Evolutionary conservation across 192 early-diverging fungal genomes (phyloP).

Genomic region (Geranomyces michiganensis): DNA sequence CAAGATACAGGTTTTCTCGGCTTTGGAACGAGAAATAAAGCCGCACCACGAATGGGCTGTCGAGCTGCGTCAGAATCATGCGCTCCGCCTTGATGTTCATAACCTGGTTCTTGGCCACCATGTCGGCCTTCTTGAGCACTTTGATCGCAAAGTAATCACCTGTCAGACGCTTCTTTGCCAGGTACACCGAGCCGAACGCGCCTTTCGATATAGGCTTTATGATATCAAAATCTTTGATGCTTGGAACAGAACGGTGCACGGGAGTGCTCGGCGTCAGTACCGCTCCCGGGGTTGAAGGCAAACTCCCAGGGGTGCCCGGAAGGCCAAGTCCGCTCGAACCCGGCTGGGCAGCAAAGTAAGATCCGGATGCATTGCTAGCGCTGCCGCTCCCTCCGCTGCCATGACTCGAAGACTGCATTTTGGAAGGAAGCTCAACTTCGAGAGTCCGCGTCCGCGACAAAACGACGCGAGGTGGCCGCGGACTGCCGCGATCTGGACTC

Average conservation of each 20-base stretch:
- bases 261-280: slow-evolving; percentile 16
- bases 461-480: slow-evolving; percentile 46
- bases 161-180: slow-evolving; percentile 82
- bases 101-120: slow-evolving; percentile 91
- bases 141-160: slow-evolving; percentile 90
- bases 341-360: slow-evolving; percentile 2
- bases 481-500: neutral
- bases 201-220: slow-evolving; percentile 91
- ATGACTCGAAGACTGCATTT: slow-evolving; percentile 1
- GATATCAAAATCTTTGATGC: slow-evolving; percentile 87
- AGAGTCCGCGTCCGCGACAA: slow-evolving; percentile 46
- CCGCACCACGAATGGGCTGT: slow-evolving; percentile 82
- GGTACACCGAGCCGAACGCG: slow-evolving; percentile 83
- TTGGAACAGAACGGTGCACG: slow-evolving; percentile 61
- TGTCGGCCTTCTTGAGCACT: slow-evolving; percentile 79
- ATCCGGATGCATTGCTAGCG: neutral
- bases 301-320: slow-evolving; percentile 8
- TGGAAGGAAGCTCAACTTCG: slow-evolving; percentile 47
- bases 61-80: slow-evolving; percentile 87
- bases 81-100: slow-evolving; percentile 87
- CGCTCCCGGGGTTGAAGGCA: neutral
- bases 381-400: neutral
- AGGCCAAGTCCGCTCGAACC: neutral
- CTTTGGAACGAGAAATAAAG: slow-evolving; percentile 84
- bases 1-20: slow-evolving; percentile 81